Evolutionary conservation across 345 rosid genomes (phyloP), one percentile per base, ranked within the genome.

Genomic region (Capsella bursapastoris): DNA sequence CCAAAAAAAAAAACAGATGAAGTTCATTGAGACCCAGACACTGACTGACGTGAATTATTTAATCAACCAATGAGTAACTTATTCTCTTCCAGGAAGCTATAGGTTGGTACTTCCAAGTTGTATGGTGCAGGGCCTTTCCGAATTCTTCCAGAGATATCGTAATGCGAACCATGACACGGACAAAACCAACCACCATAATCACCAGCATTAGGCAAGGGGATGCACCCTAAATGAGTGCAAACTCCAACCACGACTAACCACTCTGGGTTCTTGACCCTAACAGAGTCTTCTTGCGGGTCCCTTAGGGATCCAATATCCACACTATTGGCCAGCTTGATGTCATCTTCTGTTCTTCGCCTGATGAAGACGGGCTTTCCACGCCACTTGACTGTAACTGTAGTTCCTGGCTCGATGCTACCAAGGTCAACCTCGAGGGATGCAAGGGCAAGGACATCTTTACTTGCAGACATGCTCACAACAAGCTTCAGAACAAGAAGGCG

Each of bases 161-260:
- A 93, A 67, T 93, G 98, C 6, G 97, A 93, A 4, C 98, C 98
- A 14, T 93, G 98, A 82, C 97, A 93, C 6, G 98, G 97, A 73
- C 98, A 91, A 78, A 91, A 93, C 98, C 98, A 93, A 8, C 98
- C 98, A 0, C 96, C 98, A 64, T 80, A 93, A 32, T 93, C 98
- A 78, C 98, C 98, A 57, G 98, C 97, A 78, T 93, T 93, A 1
- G 98, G 98, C 73, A 93, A 84, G 13, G 98, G 97, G 79, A 93
- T 93, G 87, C 98, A 93, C 6, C 98, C 98, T 78, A 93, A 71
- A 69, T 93, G 98, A 5, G 98, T 93, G 87, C 97, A 93, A 41
- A 93, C 97, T n/a, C 98, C 98, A 28, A 93, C 66, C 15, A 93
- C 95, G 0, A 93, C 67, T 55, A 93, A 83, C 98, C 98, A 93